phyloP scores from a whole-genome alignment of 257 asterid species.

The Solanum pinnatisectum region DNA sequence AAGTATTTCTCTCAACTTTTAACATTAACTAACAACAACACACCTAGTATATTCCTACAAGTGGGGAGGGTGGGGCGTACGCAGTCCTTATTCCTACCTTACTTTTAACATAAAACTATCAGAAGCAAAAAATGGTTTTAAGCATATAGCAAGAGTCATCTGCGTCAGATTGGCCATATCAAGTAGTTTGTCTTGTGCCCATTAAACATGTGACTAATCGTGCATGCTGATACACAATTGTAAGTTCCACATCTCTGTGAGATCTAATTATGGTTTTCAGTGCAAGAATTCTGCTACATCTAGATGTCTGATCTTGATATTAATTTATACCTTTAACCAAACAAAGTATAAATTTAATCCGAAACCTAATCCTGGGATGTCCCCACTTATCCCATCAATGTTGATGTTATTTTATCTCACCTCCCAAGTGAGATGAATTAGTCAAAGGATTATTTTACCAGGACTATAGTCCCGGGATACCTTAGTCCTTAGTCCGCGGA shows the following conservation, averaged over 20 bases:
- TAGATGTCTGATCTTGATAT: not conserved
- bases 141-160: not conserved
- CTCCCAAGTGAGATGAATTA: not conserved
- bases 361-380: not conserved
- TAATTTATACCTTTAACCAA: not conserved
- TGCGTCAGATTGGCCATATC: not conserved
- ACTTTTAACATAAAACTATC: not conserved
- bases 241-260: not conserved
- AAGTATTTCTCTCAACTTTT: not conserved
- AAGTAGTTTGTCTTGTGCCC: not conserved
- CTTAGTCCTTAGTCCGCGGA: not conserved
- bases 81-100: not conserved
- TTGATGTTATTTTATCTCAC: not conserved
- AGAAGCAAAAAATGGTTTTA: not conserved
- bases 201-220: not conserved
- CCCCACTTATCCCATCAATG: not conserved
- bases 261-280: not conserved
- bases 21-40: not conserved
- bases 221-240: not conserved
- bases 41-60: not conserved
- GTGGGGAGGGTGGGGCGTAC: not conserved
- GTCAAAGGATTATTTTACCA: not conserved
- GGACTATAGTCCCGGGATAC: not conserved
- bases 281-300: not conserved
- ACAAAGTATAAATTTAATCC: not conserved